Percentiles rank a stretch among this genome's conserved stretches.
These are phyloP conservation scores for Thalassia testudinum DNA, from an alignment of 116 monocot genomes.

Conservation along the genomic window DNA sequence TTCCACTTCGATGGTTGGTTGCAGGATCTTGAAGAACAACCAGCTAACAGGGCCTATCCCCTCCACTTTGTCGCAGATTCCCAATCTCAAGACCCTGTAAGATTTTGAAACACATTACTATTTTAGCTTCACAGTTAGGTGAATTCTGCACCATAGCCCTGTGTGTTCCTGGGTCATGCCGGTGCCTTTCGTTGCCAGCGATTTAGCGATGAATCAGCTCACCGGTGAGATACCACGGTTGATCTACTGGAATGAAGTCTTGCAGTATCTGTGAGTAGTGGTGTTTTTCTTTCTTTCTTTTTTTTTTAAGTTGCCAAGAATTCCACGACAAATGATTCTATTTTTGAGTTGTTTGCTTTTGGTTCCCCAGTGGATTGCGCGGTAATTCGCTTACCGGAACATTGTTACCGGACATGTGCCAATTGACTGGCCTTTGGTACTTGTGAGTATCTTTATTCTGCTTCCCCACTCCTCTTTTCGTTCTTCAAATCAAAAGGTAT, in stretches of 20 bases:
- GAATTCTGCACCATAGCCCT: too few species aligned
- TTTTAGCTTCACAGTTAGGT: too few species aligned
- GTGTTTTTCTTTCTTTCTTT: not conserved
- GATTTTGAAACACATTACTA: too few species aligned
- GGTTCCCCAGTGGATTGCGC: constrained; percentile 50
- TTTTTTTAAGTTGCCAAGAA: constrained; percentile 10
- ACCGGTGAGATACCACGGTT: constrained; percentile 79
- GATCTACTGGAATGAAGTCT: constrained; percentile 92
- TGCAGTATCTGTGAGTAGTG: constrained; percentile 9
- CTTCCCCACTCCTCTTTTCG: not conserved
- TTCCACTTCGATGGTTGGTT: not conserved
- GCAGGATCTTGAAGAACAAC: constrained; percentile 73
- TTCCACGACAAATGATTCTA: too few species aligned
- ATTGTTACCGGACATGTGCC: constrained; percentile 84
- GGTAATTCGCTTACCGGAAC: constrained; percentile 78
- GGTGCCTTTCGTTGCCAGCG: constrained; percentile 24
- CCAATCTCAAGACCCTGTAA: constrained; percentile 85
- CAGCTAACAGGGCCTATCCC: constrained; percentile 91
- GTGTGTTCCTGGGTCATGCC: not conserved
- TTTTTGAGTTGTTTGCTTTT: not conserved
- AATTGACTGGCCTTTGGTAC: constrained; percentile 93
- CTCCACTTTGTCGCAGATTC: constrained; percentile 87
- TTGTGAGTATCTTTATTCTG: constrained; percentile 45
- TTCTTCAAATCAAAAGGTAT: not conserved
- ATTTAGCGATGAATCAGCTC: constrained; percentile 79